Conservation (phyloP, 805 yeast species). For the Yamadazyma kitorensis region DNA sequence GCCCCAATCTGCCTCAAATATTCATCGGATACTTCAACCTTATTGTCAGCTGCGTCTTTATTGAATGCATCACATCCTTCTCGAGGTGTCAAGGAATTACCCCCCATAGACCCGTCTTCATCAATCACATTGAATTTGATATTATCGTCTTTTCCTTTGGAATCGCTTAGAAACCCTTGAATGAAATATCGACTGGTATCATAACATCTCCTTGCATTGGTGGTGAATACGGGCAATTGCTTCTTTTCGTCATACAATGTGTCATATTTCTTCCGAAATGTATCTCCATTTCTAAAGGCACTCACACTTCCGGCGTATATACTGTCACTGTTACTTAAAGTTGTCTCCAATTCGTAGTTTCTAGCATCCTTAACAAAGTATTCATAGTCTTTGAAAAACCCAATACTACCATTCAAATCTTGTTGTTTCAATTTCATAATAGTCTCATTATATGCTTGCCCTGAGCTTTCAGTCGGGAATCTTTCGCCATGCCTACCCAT, state of each 20-base stretch:
- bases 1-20: constrained; percentile 47
- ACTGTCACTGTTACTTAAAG: constrained; percentile 38
- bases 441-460: constrained; percentile 23
- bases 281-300: constrained; percentile 47
- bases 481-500: constrained; percentile 80
- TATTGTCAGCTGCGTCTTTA: constrained; percentile 1
- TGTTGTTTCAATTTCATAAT: constrained; percentile 20
- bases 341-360: constrained; percentile 48
- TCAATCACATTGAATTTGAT: constrained; percentile 38
- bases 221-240: constrained; percentile 50
- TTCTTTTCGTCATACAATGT: constrained; percentile 35
- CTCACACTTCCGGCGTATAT: constrained; percentile 53
- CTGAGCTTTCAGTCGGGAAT: constrained; percentile 37
- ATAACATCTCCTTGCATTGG: constrained; percentile 53
- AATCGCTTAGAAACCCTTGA: constrained; percentile 53
- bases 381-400: constrained; percentile 51
- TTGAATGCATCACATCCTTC: constrained; percentile 40
- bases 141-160: constrained; percentile 24
- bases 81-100: constrained; percentile 57
- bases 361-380: constrained; percentile 41
- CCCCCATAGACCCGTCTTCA: constrained; percentile 50
- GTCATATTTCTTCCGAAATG: constrained; percentile 49
- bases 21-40: constrained; percentile 12
- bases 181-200: constrained; percentile 56
- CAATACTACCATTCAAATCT: constrained; percentile 46